phyloP scores from a whole-genome alignment of 2,329 filamentous ascomycete genomes.

The Hymenoscyphus scutula region DNA sequence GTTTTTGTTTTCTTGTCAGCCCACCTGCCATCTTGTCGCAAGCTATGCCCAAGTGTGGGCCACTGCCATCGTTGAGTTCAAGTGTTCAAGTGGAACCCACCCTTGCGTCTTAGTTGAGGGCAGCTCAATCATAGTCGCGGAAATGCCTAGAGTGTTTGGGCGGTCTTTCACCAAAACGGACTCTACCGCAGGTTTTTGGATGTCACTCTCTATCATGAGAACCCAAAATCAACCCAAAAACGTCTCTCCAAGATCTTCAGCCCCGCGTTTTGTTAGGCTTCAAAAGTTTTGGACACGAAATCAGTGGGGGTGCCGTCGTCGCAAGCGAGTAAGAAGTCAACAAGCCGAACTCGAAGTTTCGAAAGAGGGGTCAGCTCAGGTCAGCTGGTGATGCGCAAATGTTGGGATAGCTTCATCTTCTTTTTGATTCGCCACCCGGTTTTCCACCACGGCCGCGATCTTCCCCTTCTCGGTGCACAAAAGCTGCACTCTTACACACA shows the following conservation, averaged over 20 bases:
- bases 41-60: neutral
- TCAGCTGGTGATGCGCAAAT: conserved; percentile 21
- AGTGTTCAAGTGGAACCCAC: conserved; percentile 1
- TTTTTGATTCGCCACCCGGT: conserved; percentile 17
- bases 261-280: neutral
- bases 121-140: neutral
- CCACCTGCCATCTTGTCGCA: neutral
- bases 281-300: neutral
- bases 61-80: neutral
- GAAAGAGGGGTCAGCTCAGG: conserved; percentile 9
- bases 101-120: neutral
- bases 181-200: neutral
- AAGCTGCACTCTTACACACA: conserved; percentile 1
- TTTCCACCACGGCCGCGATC: neutral
- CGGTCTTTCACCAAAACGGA: neutral
- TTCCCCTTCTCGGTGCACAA: neutral
- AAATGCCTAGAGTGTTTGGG: neutral
- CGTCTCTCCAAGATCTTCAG: neutral
- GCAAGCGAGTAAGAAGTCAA: conserved; percentile 10
- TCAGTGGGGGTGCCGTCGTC: neutral
- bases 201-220: neutral
- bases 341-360: conserved; percentile 5
- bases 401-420: conserved; percentile 15
- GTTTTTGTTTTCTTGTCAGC: neutral
- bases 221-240: neutral